These are phyloP conservation scores for Corymbia maculata DNA, from an alignment of 345 rosid species.

Conservation along the genomic window DNA sequence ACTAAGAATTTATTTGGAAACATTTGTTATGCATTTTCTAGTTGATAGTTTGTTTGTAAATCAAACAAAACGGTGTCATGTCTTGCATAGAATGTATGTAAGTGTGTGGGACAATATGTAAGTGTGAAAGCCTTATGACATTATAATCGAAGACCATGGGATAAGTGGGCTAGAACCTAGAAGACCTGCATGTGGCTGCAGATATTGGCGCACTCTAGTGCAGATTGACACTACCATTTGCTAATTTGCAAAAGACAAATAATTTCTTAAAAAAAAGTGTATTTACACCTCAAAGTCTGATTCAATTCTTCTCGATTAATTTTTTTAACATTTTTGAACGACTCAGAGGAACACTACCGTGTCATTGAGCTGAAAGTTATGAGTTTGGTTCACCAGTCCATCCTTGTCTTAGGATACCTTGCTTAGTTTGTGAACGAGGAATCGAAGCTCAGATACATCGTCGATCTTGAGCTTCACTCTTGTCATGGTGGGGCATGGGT, in stretches of 20 bases:
- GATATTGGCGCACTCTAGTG: not conserved
- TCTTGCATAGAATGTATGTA: not conserved
- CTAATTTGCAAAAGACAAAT: not conserved
- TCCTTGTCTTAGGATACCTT: not conserved
- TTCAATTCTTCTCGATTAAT: no score
- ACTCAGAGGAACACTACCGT: not conserved
- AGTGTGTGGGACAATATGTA: accelerated
- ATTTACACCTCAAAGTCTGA: not conserved
- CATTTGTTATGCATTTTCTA: accelerated
- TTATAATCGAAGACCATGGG: accelerated
- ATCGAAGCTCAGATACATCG: not conserved
- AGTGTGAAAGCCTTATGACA: no score
- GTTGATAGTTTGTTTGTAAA: not conserved
- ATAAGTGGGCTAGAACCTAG: accelerated
- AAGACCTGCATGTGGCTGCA: accelerated
- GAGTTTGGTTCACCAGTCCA: not conserved
- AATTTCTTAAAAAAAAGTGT: no score
- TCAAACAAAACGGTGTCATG: not conserved
- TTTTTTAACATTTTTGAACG: not conserved
- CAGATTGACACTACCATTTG: not conserved
- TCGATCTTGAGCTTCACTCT: accelerated
- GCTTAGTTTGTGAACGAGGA: not conserved
- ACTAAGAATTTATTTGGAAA: not conserved
- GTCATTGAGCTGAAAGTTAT: not conserved
- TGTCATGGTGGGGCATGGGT: not conserved